These are phyloP conservation scores for Lonicera japonica DNA, from an alignment of 129 eudicot species.

Conservation along the genomic window DNA sequence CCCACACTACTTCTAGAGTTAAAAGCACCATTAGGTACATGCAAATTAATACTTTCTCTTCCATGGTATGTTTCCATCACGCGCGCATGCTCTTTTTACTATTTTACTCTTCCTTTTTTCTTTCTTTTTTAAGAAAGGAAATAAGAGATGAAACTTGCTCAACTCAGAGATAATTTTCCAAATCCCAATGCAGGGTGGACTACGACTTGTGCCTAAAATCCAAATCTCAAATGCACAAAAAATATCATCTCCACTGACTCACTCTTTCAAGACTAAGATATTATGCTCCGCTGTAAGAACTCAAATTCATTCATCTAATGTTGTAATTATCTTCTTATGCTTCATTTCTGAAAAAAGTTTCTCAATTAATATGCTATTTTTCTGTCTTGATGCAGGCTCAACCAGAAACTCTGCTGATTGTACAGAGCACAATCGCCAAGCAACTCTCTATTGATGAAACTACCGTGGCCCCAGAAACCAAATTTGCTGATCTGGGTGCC, in stretches of 20 bases:
- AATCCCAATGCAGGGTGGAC: slow-evolving; percentile 21
- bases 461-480: slow-evolving; percentile 47
- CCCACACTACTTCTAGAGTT: slow-evolving; percentile 9
- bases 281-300: slow-evolving; percentile 33
- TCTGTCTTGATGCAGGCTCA: slow-evolving; percentile 27
- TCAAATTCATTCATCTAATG: neutral
- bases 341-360: no score
- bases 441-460: slow-evolving; percentile 52
- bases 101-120: no score
- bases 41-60: slow-evolving; percentile 18
- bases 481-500: slow-evolving; percentile 58
- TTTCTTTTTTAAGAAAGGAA: no score
- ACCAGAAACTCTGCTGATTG: slow-evolving; percentile 48
- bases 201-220: slow-evolving; percentile 24
- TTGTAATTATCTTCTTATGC: neutral
- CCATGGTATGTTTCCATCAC: slow-evolving; percentile 10
- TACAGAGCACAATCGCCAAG: slow-evolving; percentile 52
- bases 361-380: neutral
- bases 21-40: neutral
- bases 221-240: slow-evolving; percentile 14
- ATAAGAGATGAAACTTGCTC: no score
- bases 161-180: neutral
- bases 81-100: no score
- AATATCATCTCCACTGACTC: slow-evolving; percentile 18
- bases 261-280: slow-evolving; percentile 24